Percentiles rank a stretch among this genome's conserved stretches.
These are phyloP conservation scores for Spathaspora hagerdaliae DNA, from an alignment of 805 yeast species.

Conservation along the genomic window DNA sequence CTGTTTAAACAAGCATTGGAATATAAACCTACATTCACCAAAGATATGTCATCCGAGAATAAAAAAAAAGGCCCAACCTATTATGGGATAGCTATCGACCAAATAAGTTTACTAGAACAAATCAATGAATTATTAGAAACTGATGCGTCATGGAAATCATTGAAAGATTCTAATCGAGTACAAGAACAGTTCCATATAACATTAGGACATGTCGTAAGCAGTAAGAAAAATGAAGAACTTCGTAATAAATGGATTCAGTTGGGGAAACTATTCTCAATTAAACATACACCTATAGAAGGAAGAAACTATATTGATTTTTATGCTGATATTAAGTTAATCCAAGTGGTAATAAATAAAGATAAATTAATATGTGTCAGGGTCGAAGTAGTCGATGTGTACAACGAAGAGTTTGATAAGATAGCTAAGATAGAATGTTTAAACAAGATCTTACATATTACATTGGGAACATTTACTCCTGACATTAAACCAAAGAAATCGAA, in stretches of 20 bases:
- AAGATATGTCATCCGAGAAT: slow-evolving; percentile 21
- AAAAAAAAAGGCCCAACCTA: slow-evolving; percentile 5
- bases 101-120: slow-evolving; percentile 11
- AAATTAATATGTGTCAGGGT: slow-evolving; percentile 55
- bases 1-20: slow-evolving; percentile 53
- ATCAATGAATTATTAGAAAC: slow-evolving; percentile 6
- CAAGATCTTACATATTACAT: slow-evolving; percentile 59
- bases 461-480: slow-evolving; percentile 51
- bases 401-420: neutral
- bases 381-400: slow-evolving; percentile 3
- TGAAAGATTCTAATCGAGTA: slow-evolving; percentile 32
- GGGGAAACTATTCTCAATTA: neutral
- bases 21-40: slow-evolving; percentile 49
- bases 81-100: slow-evolving; percentile 6
- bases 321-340: slow-evolving; percentile 39
- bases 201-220: slow-evolving; percentile 41
- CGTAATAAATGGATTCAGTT: slow-evolving; percentile 20
- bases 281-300: neutral
- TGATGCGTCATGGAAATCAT: slow-evolving; percentile 14
- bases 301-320: slow-evolving; percentile 9
- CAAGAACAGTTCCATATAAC: slow-evolving; percentile 67
- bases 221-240: slow-evolving; percentile 8
- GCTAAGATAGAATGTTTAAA: slow-evolving; percentile 9
- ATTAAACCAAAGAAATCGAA: slow-evolving; percentile 55
- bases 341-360: slow-evolving; percentile 45